Conservation (phyloP, 176 grass and related monocot genomes). For the Rhynchospora pubera region DNA sequence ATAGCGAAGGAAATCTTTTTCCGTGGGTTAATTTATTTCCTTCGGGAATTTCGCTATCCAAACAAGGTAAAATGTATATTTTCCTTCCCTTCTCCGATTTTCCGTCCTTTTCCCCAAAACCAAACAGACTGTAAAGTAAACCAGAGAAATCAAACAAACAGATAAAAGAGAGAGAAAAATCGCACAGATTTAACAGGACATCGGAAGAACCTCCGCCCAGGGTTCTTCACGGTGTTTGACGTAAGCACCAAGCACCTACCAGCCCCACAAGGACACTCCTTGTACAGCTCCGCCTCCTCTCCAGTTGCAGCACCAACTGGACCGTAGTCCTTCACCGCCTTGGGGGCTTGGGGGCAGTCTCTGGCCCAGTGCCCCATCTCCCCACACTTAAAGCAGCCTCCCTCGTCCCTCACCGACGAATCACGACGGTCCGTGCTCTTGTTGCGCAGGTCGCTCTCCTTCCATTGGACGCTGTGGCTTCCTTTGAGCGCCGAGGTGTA, state of each 20-base stretch:
- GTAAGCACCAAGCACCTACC: constrained; percentile 62
- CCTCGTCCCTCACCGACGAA: constrained; percentile 21
- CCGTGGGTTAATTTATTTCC: too few relatives aligned
- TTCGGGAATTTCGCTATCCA: too few relatives aligned
- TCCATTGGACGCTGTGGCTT: constrained; percentile 59
- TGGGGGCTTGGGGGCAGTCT: constrained; percentile 34
- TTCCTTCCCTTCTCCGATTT: too few relatives aligned
- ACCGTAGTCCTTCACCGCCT: background rate
- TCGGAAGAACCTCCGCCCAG: constrained; percentile 69
- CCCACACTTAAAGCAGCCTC: constrained; percentile 70
- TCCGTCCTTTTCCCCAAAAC: too few relatives aligned
- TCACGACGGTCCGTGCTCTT: constrained; percentile 16
- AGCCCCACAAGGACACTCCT: constrained; percentile 69
- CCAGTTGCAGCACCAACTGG: background rate
- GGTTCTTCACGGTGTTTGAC: constrained; percentile 61
- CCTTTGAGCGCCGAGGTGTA: constrained; percentile 73
- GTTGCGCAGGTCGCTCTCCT: constrained; percentile 30
- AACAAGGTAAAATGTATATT: too few relatives aligned
- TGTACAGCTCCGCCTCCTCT: constrained; percentile 32
- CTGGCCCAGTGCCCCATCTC: constrained; percentile 58
- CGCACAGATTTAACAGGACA: constrained; percentile 35
- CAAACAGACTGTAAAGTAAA: too few relatives aligned
- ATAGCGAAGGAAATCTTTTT: too few relatives aligned
- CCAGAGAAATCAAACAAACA: background rate
- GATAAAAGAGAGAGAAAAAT: background rate